Conservation (phyloP, 768 basidiomycete genomes). For the Favolaschia claudopus region DNA sequence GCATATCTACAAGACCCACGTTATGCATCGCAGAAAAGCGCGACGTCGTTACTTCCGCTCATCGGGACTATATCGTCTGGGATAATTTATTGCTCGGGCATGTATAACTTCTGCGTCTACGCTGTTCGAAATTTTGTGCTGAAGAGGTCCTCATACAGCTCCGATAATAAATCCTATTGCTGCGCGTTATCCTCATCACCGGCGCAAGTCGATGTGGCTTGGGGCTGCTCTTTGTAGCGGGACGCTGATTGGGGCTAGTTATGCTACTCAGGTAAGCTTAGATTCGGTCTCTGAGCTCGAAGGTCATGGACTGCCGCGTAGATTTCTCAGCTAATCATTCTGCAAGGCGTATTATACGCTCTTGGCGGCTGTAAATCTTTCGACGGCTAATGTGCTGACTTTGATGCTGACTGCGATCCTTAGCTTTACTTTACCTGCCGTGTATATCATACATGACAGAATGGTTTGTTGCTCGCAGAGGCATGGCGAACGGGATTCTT, state of each 20-base stretch:
- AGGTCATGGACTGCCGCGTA: too few relatives aligned
- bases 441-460: conserved; percentile 36
- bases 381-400: too few relatives aligned
- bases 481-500: conserved; percentile 38
- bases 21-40: conserved; percentile 29
- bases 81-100: conserved; percentile 41
- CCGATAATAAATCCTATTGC: conserved; percentile 28
- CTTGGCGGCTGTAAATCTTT: conserved; percentile 32
- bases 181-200: conserved; percentile 31
- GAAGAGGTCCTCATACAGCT: neutral
- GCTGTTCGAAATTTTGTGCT: neutral
- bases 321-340: conserved; percentile 27
- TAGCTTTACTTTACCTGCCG: conserved; percentile 34
- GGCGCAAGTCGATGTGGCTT: conserved; percentile 31
- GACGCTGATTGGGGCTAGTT: conserved; percentile 36
- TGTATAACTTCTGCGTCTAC: neutral
- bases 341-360: conserved; percentile 37
- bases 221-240: conserved; percentile 30
- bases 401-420: too few relatives aligned
- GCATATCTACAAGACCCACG: conserved; percentile 34
- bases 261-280: conserved; percentile 25
- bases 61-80: conserved; percentile 38
- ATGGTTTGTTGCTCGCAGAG: conserved; percentile 39
- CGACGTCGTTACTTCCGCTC: conserved; percentile 35
- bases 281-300: too few relatives aligned